Percentiles rank a stretch among this genome's conserved stretches.
phyloP scores from a whole-genome alignment of 2,329 filamentous ascomycete species.

The Setomelanomma holmii region DNA sequence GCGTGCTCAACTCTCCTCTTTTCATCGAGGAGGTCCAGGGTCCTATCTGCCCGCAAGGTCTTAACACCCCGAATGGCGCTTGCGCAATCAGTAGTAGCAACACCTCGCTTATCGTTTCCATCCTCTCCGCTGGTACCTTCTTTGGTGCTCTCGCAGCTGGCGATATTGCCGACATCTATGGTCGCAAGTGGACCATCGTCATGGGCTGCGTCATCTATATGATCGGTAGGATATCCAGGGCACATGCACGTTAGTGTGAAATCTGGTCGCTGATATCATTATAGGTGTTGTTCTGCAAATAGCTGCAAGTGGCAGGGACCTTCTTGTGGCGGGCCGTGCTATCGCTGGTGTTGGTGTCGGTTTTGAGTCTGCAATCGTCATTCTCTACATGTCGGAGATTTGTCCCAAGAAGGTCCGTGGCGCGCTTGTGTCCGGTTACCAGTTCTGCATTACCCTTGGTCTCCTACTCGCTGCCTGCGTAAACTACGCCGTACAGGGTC shows the following conservation, averaged over 20 bases:
- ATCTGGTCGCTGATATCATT: no score
- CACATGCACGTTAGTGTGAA: no score
- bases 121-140: slow-evolving; percentile 80
- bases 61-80: no score
- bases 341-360: slow-evolving; percentile 78
- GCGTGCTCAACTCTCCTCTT: slow-evolving; percentile 60
- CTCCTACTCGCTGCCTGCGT: slow-evolving; percentile 78
- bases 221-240: no score
- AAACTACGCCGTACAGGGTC: slow-evolving; percentile 60
- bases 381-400: slow-evolving; percentile 82
- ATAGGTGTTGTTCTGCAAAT: no score
- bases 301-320: slow-evolving; percentile 54
- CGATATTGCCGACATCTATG: slow-evolving; percentile 68
- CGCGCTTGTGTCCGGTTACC: slow-evolving; percentile 75
- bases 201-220: no score
- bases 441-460: slow-evolving; percentile 84
- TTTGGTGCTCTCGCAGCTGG: slow-evolving; percentile 69
- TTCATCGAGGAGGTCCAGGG: slow-evolving; percentile 63
- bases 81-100: slow-evolving; percentile 41
- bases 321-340: slow-evolving; percentile 72
- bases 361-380: slow-evolving; percentile 69
- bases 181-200: slow-evolving; percentile 57
- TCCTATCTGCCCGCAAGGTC: no score
- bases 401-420: slow-evolving; percentile 73
- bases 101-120: slow-evolving; percentile 73